Percentiles rank a stretch among this genome's conserved stretches.
Evolutionary conservation across 2,329 filamentous ascomycete genomes (phyloP).

Genomic region (Fusarium sp.): DNA sequence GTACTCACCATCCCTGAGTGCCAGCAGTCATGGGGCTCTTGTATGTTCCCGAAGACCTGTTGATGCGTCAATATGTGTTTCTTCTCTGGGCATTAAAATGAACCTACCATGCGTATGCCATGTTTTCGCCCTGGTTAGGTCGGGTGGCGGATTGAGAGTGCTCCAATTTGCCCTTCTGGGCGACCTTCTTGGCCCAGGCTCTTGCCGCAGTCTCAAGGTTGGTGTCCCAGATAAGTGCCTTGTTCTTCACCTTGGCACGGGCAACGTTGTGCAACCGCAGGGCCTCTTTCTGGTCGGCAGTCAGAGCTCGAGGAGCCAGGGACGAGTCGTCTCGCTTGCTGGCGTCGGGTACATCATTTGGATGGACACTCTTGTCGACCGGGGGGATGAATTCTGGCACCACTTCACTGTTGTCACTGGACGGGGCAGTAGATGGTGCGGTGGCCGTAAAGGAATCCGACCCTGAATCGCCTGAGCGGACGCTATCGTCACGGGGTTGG

Average conservation of each 20-base stretch:
- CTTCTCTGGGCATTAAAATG: neutral
- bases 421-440: too few species aligned
- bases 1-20: constrained; percentile 37
- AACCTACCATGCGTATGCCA: constrained; percentile 38
- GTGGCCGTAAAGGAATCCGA: neutral
- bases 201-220: constrained; percentile 29
- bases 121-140: constrained; percentile 42
- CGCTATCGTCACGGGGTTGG: neutral
- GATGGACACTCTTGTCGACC: constrained; percentile 6
- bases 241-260: constrained; percentile 35
- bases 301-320: constrained; percentile 28
- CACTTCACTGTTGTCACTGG: too few species aligned
- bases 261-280: constrained; percentile 39
- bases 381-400: neutral
- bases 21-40: constrained; percentile 33
- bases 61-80: neutral
- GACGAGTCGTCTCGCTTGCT: constrained; percentile 4
- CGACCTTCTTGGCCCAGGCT: constrained; percentile 38
- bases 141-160: constrained; percentile 28
- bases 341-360: neutral
- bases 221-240: constrained; percentile 30
- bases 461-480: neutral
- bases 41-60: constrained; percentile 22
- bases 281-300: constrained; percentile 31
- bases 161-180: constrained; percentile 22